Evolutionary conservation across 768 basidiomycete genomes (phyloP), one percentile per base, ranked within the genome.

Genomic region (Rhizopogon vulgaris): DNA sequence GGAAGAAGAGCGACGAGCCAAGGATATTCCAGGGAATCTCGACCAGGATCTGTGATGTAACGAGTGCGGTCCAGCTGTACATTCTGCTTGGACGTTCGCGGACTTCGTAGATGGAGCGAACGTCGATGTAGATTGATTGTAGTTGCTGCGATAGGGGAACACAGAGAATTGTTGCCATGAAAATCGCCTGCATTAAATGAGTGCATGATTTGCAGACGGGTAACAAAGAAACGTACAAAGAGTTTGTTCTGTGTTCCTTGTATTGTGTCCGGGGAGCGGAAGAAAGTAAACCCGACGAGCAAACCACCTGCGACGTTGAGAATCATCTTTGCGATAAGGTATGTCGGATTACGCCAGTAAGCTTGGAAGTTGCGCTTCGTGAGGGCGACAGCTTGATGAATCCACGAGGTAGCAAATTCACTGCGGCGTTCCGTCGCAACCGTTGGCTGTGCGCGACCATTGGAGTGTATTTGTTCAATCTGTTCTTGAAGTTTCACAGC

Each of bases 51-150:
- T 78, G 77, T 0, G 82, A 71, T 0, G 78, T 74, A n/a, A 81
- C 54, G 30, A 83, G 67, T 0, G 80, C 78, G 0, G 78, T 73
- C 83, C 83, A 85, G 57, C 71, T 71, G 63, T 84, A 86, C 74
- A 80, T 84, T 41, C 76, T 70, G 42, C 79, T 80, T 0, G 83
- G 79, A 4, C 78, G 72, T 64, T 87, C 84, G 36, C 84, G 76
- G 47, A 82, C 73, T 56, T 84, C 80, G 55, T 83, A 85, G 34
- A 87, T 67, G 5, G 63, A 71, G 24, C 83, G 77, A 56, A 75
- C 74, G 8, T 68, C 65, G 48, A 86, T 73, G 68, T 78, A 84
- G 34, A 76, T 77, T 8, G 78, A 71, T 60, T 83, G 83, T 1
- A 84, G 68, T 60, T 85, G 83, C 57, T 82, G 79, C 3, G 76